Percentiles rank a stretch among this genome's conserved stretches.
Conservation (phyloP, 495 filamentous ascomycete species). For the Penicillium longicatenatum region DNA sequence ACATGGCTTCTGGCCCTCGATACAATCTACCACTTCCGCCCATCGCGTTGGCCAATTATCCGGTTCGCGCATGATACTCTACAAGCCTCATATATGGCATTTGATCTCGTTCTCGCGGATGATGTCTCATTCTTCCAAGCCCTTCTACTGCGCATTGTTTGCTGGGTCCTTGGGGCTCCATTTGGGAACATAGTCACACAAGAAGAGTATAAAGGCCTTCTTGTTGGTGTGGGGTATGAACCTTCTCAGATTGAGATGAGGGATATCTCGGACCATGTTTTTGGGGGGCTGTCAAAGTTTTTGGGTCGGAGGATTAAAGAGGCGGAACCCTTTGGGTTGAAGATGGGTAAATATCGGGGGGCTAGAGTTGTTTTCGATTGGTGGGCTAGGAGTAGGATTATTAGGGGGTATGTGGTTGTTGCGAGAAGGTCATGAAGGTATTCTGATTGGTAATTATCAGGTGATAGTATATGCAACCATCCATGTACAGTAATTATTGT, state of each 20-base stretch:
- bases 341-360: slow-evolving; percentile 37
- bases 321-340: slow-evolving; percentile 36
- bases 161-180: slow-evolving; percentile 32
- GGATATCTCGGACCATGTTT: slow-evolving; percentile 49
- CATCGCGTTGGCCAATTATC: slow-evolving; percentile 45
- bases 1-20: slow-evolving; percentile 54
- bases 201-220: slow-evolving; percentile 59
- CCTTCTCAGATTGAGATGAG: slow-evolving; percentile 35
- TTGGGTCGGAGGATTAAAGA: slow-evolving; percentile 32
- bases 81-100: slow-evolving; percentile 47
- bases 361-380: slow-evolving; percentile 44
- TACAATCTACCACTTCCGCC: slow-evolving; percentile 52
- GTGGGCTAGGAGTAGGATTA: slow-evolving; percentile 45
- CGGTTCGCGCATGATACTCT: slow-evolving; percentile 33
- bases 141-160: slow-evolving; percentile 35
- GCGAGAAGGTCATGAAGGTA: slow-evolving; percentile 26
- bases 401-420: slow-evolving; percentile 49
- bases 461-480: no score
- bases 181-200: slow-evolving; percentile 50
- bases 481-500: no score
- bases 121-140: slow-evolving; percentile 19
- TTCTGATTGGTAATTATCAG: no score
- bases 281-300: slow-evolving; percentile 39
- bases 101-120: slow-evolving; percentile 36
- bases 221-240: slow-evolving; percentile 43